phyloP scores from a whole-genome alignment of 2,329 filamentous ascomycete genomes.

The Aschersonia sp. region DNA sequence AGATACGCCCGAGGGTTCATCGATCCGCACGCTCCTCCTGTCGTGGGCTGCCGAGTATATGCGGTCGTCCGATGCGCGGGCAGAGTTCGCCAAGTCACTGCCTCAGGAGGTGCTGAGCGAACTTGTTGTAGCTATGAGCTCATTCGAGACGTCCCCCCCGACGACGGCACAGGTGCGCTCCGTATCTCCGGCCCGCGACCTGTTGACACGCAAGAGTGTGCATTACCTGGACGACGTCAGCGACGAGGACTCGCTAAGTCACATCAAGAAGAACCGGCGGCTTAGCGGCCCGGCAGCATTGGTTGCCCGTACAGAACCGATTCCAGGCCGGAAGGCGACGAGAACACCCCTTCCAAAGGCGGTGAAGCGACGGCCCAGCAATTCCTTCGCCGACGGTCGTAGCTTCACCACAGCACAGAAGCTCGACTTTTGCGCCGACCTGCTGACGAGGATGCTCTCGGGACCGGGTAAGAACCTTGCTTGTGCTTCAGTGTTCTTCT shows the following conservation, averaged over 20 bases:
- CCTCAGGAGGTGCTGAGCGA: constrained; percentile 49
- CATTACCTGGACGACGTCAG: constrained; percentile 22
- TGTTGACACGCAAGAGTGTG: constrained; percentile 26
- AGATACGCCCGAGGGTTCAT: constrained; percentile 45
- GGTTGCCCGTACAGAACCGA: constrained; percentile 8
- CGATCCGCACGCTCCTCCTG: constrained; percentile 42
- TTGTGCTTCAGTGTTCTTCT: background rate
- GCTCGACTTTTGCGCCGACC: constrained; percentile 42
- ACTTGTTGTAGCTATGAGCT: constrained; percentile 47
- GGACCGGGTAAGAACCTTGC: constrained; percentile 32
- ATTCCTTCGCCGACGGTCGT: constrained; percentile 15
- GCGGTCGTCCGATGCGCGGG: constrained; percentile 37
- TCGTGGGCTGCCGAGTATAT: constrained; percentile 52
- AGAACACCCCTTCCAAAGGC: constrained; percentile 18
- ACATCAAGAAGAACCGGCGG: constrained; percentile 27
- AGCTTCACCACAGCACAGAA: constrained; percentile 27
- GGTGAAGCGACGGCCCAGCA: constrained; percentile 20
- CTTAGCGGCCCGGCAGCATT: constrained; percentile 9
- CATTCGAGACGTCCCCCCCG: constrained; percentile 25
- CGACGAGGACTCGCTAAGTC: constrained; percentile 5
- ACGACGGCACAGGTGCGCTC: background rate
- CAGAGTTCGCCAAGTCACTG: constrained; percentile 44
- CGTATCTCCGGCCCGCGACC: constrained; percentile 5
- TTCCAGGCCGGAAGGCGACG: constrained; percentile 13
- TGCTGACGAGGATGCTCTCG: constrained; percentile 45